Conservation (phyloP, 1,139 yeast species). For the Protomyces lactucae-debilis region DNA sequence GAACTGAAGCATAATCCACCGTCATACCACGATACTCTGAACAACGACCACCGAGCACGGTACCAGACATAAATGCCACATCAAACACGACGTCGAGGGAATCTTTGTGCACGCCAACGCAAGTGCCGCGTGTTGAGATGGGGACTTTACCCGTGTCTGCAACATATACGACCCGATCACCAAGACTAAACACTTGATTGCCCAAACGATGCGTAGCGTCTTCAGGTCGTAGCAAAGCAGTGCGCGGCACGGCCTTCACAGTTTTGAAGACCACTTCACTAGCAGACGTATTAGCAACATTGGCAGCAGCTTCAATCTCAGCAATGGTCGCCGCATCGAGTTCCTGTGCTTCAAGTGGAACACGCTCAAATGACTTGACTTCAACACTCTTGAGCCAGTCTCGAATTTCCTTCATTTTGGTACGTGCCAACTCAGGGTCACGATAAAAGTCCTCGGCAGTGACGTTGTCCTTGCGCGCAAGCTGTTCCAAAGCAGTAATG, state of each 20-base stretch:
- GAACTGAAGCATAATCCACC: conserved; percentile 72
- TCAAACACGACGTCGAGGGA: conserved; percentile 74
- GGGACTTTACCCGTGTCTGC: conserved; percentile 90
- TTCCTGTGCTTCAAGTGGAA: conserved; percentile 73
- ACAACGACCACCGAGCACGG: conserved; percentile 70
- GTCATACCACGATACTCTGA: conserved; percentile 75
- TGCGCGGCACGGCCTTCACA: conserved; percentile 77
- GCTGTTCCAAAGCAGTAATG: conserved; percentile 45
- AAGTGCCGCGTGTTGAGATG: conserved; percentile 81
- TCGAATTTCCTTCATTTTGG: conserved; percentile 29
- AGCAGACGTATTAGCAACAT: conserved; percentile 46
- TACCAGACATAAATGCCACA: conserved; percentile 74
- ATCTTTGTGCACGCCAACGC: conserved; percentile 63
- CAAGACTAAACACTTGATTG: conserved; percentile 72
- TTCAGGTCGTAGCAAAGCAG: conserved; percentile 73
- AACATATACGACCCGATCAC: conserved; percentile 84
- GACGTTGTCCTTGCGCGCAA: conserved; percentile 28
- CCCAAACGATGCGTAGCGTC: conserved; percentile 68
- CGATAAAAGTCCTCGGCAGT: conserved; percentile 40
- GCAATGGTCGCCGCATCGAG: conserved; percentile 62
- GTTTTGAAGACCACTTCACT: conserved; percentile 50
- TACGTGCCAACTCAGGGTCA: conserved; percentile 1
- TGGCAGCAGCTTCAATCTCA: conserved; percentile 63
- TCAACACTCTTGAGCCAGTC: conserved; percentile 55
- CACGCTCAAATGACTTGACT: conserved; percentile 51